Base-by-base conservation (phyloP, 371 early-diverging fungal species). In the Circinella umbellata region DNA sequence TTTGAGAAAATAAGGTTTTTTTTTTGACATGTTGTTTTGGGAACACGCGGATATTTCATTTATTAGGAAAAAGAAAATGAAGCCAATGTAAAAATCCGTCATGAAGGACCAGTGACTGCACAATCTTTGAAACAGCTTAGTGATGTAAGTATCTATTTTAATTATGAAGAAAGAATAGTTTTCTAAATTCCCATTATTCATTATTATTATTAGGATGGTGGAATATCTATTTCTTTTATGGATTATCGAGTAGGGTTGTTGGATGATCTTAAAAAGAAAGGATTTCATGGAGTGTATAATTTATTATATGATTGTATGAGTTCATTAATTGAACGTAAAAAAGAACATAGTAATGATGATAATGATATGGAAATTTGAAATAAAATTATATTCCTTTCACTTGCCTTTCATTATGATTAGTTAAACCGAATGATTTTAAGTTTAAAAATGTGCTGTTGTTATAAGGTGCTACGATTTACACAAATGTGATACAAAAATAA, bases 161-260 rank as follows among this genome's bases (percentile, higher is more conserved):
- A n/a, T n/a, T n/a, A n/a, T n/a, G n/a, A n/a, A n/a, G n/a, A n/a
- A n/a, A n/a, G n/a, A n/a, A n/a, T n/a, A n/a, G n/a, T n/a, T n/a
- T n/a, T n/a, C n/a, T n/a, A n/a, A n/a, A n/a, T n/a, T n/a, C n/a
- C n/a, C 13, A n/a, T 61, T 35, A 61, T 7, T n/a, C 14, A 14
- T 57, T 57, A 59, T 10, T 34, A 59, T 18, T 39, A 36, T 10
- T 67, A 81, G 73, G 70, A 71, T 14, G 81, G 81, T n/a, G 86
- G 84, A 3, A 48, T 82, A 20, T 37, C 72, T 6, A 68, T 86
- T 4, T 59, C 74, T 6, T 86, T 77, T 72, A 75, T 69, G 10
- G 86, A 86, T 10, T 89, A 81, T 65, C 76, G 88, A 9, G 74
- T 85, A 14, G 73, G 78, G 57, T 85, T 82, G 60, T 74, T 89